These are phyloP conservation scores for Aspergillus ellipticus DNA, from an alignment of 495 filamentous ascomycete species.

Conservation along the genomic window DNA sequence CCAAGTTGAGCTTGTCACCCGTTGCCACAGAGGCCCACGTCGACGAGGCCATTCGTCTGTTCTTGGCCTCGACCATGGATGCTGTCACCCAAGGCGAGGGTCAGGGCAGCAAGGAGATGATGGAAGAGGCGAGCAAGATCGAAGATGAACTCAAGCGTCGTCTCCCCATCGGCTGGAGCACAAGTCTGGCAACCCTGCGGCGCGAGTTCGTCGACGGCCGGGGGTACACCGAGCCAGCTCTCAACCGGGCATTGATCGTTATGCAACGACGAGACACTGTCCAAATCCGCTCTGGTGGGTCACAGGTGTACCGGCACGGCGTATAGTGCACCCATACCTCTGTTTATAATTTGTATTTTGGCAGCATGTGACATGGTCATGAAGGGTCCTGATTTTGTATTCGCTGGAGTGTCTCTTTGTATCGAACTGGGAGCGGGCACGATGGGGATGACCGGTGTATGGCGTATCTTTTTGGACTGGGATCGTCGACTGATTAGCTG, in stretches of 20 bases:
- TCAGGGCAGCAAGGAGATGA: constrained; percentile 78
- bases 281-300: constrained; percentile 84
- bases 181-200: constrained; percentile 77
- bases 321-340: constrained; percentile 38
- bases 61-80: constrained; percentile 97
- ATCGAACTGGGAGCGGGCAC: constrained; percentile 17
- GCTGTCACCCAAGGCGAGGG: constrained; percentile 85
- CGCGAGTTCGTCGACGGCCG: constrained; percentile 87
- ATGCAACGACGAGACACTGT: constrained; percentile 86
- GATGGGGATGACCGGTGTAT: constrained; percentile 15
- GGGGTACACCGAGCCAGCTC: constrained; percentile 79
- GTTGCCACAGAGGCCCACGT: constrained; percentile 89
- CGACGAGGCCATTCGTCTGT: constrained; percentile 95
- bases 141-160: constrained; percentile 88
- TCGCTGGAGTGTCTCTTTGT: constrained; percentile 5
- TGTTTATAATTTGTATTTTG: constrained; percentile 10
- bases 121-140: constrained; percentile 81
- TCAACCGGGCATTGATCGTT: constrained; percentile 80
- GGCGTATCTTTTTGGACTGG: constrained; percentile 8
- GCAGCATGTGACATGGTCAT: constrained; percentile 8
- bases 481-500: constrained; percentile 3
- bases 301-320: constrained; percentile 79
- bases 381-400: constrained; percentile 5
- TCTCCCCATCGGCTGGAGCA: constrained; percentile 93
- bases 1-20: constrained; percentile 81